Evolutionary conservation across 129 eudicot genomes (phyloP).

Genomic region (Mikania micrantha): DNA sequence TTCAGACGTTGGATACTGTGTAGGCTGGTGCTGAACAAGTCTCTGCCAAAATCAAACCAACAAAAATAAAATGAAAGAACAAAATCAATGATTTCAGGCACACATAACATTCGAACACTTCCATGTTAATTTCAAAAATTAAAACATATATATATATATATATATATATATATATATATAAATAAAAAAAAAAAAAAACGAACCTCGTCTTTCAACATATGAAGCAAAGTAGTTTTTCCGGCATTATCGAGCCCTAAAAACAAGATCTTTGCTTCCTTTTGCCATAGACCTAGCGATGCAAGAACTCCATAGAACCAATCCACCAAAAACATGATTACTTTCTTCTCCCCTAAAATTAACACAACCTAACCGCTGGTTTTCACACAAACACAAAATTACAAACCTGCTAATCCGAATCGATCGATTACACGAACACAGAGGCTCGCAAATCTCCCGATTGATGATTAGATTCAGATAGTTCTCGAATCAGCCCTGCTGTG

Average conservation of each 20-base stretch:
- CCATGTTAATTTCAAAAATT: neutral
- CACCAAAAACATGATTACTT: conserved; percentile 56
- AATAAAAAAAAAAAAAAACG: too few relatives aligned
- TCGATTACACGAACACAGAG: conserved; percentile 19
- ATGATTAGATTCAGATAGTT: conserved; percentile 6
- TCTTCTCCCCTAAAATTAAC: neutral
- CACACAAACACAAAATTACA: neutral
- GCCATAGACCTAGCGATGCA: conserved; percentile 91
- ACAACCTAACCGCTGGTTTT: neutral
- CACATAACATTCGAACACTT: neutral
- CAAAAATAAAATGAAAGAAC: neutral
- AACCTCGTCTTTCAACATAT: conserved; percentile 96
- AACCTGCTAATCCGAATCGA: conserved; percentile 8
- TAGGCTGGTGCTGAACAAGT: conserved; percentile 74
- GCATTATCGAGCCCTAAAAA: conserved; percentile 92
- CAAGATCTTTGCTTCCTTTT: conserved; percentile 85
- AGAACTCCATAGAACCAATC: conserved; percentile 93
- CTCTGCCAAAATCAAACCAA: conserved; percentile 39
- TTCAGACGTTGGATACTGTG: conserved; percentile 81
- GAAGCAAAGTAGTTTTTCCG: conserved; percentile 88
- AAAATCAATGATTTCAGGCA: conserved; percentile 5
- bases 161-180: too few relatives aligned
- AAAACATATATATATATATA: too few relatives aligned
- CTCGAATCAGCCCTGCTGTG: neutral
- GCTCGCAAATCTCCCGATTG: conserved; percentile 17